These are phyloP conservation scores for Plantago major DNA, from an alignment of 257 asterid species.

Conservation along the genomic window DNA sequence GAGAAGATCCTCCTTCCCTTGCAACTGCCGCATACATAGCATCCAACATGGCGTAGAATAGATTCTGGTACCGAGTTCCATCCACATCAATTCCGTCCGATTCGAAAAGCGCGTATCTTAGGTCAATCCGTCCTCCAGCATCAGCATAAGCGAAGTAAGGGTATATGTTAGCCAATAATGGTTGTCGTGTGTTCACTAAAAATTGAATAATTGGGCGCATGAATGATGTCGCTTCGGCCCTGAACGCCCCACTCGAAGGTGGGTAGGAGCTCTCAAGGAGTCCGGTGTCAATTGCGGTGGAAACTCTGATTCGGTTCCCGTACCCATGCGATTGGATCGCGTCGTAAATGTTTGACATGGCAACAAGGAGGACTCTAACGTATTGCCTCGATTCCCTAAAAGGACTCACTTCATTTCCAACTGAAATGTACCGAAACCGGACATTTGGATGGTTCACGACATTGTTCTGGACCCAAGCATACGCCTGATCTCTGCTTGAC, in stretches of 20 bases:
- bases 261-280: slow-evolving; percentile 25
- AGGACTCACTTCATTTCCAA: slow-evolving; percentile 56
- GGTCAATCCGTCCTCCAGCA: slow-evolving; percentile 10
- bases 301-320: slow-evolving; percentile 18
- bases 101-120: slow-evolving; percentile 22
- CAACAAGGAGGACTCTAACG: slow-evolving; percentile 22
- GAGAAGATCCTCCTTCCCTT: slow-evolving; percentile 1
- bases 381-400: slow-evolving; percentile 10
- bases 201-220: slow-evolving; percentile 21
- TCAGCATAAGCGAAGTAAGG: slow-evolving; percentile 33
- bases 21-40: slow-evolving; percentile 1
- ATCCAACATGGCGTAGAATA: slow-evolving; percentile 18
- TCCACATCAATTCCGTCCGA: slow-evolving; percentile 21
- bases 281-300: slow-evolving; percentile 24
- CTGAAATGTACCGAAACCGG: slow-evolving; percentile 40
- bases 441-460: slow-evolving; percentile 38
- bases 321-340: slow-evolving; percentile 27
- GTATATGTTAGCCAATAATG: slow-evolving; percentile 28
- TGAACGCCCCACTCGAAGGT: slow-evolving; percentile 26
- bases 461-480: slow-evolving; percentile 51
- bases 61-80: slow-evolving; percentile 25
- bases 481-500: slow-evolving; percentile 46
- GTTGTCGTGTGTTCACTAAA: slow-evolving; percentile 12
- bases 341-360: slow-evolving; percentile 22
- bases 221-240: slow-evolving; percentile 9